These are phyloP conservation scores for Tetracladium maxilliforme DNA, from an alignment of 2,329 filamentous ascomycete species.

Conservation along the genomic window DNA sequence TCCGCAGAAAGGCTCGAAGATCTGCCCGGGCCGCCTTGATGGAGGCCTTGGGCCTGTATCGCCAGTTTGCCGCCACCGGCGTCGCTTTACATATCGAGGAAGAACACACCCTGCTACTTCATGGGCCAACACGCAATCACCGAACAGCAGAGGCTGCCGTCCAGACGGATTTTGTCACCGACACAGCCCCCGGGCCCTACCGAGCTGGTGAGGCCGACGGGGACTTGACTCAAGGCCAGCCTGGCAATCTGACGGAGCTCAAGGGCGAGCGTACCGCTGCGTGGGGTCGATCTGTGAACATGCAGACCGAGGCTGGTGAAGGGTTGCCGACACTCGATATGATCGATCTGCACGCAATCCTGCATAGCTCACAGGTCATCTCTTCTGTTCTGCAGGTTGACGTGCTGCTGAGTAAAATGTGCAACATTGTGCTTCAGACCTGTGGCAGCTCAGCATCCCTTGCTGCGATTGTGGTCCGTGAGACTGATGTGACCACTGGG, in stretches of 20 bases:
- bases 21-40: conserved; percentile 55
- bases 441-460: conserved; percentile 57
- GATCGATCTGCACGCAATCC: conserved; percentile 66
- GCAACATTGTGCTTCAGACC: conserved; percentile 65
- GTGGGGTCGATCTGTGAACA: conserved; percentile 42
- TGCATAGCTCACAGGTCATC: conserved; percentile 66
- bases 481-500: conserved; percentile 31
- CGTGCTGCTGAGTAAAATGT: conserved; percentile 65
- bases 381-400: conserved; percentile 67
- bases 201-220: conserved; percentile 28
- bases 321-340: conserved; percentile 66
- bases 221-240: conserved; percentile 23
- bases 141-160: conserved; percentile 47
- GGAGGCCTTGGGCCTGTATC: conserved; percentile 53
- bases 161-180: conserved; percentile 57
- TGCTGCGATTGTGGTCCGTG: conserved; percentile 61
- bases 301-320: conserved; percentile 37
- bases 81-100: conserved; percentile 53
- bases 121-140: conserved; percentile 42
- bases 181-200: conserved; percentile 36
- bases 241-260: conserved; percentile 25
- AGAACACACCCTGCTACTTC: conserved; percentile 52
- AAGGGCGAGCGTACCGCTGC: conserved; percentile 44
- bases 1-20: conserved; percentile 47
- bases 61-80: conserved; percentile 53